Percentiles rank a stretch among this genome's conserved stretches.
Conservation (phyloP, 257 asterid species). For the Asclepias syriaca region DNA sequence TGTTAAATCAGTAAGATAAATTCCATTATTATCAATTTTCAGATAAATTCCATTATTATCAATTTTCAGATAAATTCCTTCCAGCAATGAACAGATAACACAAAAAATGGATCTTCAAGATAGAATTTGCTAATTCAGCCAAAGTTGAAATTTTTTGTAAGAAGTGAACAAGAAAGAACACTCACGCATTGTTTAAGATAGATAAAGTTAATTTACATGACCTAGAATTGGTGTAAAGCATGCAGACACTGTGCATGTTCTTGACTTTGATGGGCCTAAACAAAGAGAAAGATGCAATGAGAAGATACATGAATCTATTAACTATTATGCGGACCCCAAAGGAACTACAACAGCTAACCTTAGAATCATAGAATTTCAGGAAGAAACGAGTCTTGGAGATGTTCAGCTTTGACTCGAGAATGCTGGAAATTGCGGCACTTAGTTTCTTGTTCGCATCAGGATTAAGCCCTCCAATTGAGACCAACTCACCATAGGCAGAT, state of each 20-base stretch:
- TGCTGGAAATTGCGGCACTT: conserved; percentile 71
- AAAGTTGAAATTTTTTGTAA: neutral
- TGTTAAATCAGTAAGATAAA: no score
- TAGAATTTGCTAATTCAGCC: neutral
- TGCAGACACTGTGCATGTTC: conserved; percentile 86
- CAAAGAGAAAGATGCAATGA: conserved; percentile 68
- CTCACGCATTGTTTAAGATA: conserved; percentile 26
- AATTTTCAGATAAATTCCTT: neutral
- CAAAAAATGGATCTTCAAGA: neutral
- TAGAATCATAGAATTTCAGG: conserved; percentile 88
- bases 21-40: neutral
- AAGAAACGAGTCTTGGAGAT: conserved; percentile 76
- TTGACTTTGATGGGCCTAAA: conserved; percentile 81
- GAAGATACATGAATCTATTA: conserved; percentile 29
- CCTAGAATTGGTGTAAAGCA: conserved; percentile 81
- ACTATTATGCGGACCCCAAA: conserved; percentile 16
- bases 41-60: neutral
- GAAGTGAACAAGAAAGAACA: conserved; percentile 8
- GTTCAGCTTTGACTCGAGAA: conserved; percentile 72
- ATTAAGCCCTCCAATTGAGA: conserved; percentile 80
- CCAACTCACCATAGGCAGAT: conserved; percentile 84
- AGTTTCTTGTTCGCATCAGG: conserved; percentile 81
- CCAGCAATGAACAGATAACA: neutral
- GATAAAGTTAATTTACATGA: conserved; percentile 53
- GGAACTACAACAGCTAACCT: conserved; percentile 40